Percentiles rank a stretch among this genome's conserved stretches.
Evolutionary conservation across 2,329 filamentous ascomycete genomes (phyloP).

Genomic region (Pyricularia sp.): DNA sequence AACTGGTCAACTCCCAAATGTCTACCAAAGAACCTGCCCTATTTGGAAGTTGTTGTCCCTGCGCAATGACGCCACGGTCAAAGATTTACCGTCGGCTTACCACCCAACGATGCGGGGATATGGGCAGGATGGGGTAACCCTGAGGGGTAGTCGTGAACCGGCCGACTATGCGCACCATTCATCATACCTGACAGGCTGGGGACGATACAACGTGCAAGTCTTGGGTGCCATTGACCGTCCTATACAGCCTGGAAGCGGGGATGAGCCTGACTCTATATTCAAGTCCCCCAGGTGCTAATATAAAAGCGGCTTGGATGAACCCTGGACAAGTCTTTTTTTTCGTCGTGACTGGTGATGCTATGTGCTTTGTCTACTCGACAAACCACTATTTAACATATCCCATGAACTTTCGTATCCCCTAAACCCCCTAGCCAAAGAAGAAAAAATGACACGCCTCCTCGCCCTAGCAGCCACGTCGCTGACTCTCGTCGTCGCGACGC

Average conservation of each 20-base stretch:
- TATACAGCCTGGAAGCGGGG: background rate
- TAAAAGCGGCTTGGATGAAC: background rate
- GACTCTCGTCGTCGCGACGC: slow-evolving; percentile 16
- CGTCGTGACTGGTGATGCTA: background rate
- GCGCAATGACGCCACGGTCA: background rate
- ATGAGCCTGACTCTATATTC: background rate
- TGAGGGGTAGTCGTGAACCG: background rate
- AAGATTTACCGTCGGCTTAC: background rate
- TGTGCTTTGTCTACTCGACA: background rate
- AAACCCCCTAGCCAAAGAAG: background rate
- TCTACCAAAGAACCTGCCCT: background rate
- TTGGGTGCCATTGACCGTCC: background rate
- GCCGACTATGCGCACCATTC: slow-evolving; percentile 1
- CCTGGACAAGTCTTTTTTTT: background rate
- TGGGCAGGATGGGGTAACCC: background rate
- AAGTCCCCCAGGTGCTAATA: background rate
- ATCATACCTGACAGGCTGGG: background rate
- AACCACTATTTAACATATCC: background rate
- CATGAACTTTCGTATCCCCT: background rate
- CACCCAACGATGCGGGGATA: background rate
- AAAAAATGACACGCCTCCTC: background rate
- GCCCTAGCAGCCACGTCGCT: background rate
- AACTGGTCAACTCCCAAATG: background rate
- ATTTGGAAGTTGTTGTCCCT: background rate
- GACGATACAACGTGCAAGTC: background rate